phyloP scores from a whole-genome alignment of 1,139 yeast species.

The Yamadazyma blattariae region DNA sequence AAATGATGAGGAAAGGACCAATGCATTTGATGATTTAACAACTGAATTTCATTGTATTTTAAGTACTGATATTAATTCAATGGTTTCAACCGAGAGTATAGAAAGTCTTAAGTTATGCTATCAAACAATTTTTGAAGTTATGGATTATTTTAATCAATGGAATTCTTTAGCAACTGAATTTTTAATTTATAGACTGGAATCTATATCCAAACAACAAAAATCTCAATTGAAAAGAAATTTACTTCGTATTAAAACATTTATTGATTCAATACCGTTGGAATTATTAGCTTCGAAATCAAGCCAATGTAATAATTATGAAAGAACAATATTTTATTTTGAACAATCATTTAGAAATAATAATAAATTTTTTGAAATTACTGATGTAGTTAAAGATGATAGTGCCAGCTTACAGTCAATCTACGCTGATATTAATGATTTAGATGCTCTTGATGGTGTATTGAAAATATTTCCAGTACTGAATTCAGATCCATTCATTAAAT shows the following conservation, averaged over 20 bases:
- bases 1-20: slow-evolving; percentile 24
- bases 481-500: slow-evolving; percentile 40
- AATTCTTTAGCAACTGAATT: slow-evolving; percentile 33
- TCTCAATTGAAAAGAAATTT: slow-evolving; percentile 24
- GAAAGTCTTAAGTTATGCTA: slow-evolving; percentile 65
- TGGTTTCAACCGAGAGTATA: slow-evolving; percentile 45
- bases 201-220: slow-evolving; percentile 12
- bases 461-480: slow-evolving; percentile 70
- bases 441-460: slow-evolving; percentile 84
- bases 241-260: slow-evolving; percentile 40
- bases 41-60: slow-evolving; percentile 61
- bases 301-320: slow-evolving; percentile 81
- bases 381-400: slow-evolving; percentile 17
- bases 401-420: slow-evolving; percentile 72
- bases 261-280: slow-evolving; percentile 59
- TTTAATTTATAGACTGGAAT: slow-evolving; percentile 17
- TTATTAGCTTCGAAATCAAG: slow-evolving; percentile 76
- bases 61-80: slow-evolving; percentile 30
- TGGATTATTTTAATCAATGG: slow-evolving; percentile 89
- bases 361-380: slow-evolving; percentile 17
- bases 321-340: slow-evolving; percentile 87
- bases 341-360: slow-evolving; percentile 50
- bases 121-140: slow-evolving; percentile 69
- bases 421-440: slow-evolving; percentile 84
- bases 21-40: slow-evolving; percentile 43